A percentile compares a stretch with the other conserved stretches of the same genome.
Conservation (phyloP, 257 asterid genomes). For the Forsythia viridissima region DNA sequence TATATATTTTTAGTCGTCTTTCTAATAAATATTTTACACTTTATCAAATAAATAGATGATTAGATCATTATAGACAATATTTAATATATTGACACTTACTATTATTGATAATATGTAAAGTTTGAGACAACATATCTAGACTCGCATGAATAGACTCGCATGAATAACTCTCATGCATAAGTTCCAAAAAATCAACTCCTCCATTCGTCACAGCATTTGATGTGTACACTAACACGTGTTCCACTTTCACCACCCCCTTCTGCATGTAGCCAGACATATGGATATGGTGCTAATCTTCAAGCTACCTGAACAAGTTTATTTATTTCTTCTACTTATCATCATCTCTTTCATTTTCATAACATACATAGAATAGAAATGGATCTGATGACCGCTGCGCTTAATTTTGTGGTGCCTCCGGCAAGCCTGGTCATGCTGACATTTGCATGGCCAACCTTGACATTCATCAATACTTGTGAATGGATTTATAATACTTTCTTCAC, state of each 20-base stretch:
- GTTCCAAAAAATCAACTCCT: neutral
- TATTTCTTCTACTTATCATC: neutral
- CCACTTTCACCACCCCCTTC: conserved; percentile 14
- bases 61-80: too few species aligned
- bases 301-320: conserved; percentile 16
- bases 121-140: too few species aligned
- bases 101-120: too few species aligned
- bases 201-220: conserved; percentile 31
- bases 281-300: conserved; percentile 35
- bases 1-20: too few species aligned
- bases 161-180: conserved; percentile 12
- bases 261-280: conserved; percentile 45
- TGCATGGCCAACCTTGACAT: conserved; percentile 82
- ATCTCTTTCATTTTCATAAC: neutral
- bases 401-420: conserved; percentile 83
- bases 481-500: conserved; percentile 45
- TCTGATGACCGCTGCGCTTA: conserved; percentile 50
- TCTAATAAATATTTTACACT: too few species aligned
- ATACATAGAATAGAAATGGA: conserved; percentile 36
- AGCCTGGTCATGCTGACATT: conserved; percentile 79
- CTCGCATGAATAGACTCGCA: too few species aligned
- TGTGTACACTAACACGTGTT: conserved; percentile 56
- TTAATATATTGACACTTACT: too few species aligned
- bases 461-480: conserved; percentile 72
- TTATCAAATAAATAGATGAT: too few species aligned